phyloP scores from a whole-genome alignment of 768 basidiomycete genomes.

The Rubroboletus satanas region DNA sequence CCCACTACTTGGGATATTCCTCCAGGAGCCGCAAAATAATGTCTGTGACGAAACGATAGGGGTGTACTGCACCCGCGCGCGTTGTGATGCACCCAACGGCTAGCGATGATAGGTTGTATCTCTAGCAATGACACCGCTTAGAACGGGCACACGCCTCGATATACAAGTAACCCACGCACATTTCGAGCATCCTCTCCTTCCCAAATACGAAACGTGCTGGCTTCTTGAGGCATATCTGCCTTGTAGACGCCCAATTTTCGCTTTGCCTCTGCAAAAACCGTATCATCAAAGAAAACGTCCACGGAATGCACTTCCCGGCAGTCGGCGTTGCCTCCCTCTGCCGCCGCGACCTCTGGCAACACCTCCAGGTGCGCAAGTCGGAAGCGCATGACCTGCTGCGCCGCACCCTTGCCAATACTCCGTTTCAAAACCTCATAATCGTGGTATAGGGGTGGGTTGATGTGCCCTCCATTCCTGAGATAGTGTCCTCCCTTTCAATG shows the following conservation, averaged over 20 bases:
- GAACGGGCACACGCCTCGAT: background rate
- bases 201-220: conserved; percentile 25
- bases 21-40: conserved; percentile 51
- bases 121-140: conserved; percentile 33
- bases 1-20: conserved; percentile 40
- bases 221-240: conserved; percentile 50
- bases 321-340: conserved; percentile 26
- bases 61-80: conserved; percentile 60
- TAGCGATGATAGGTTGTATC: conserved; percentile 43
- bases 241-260: conserved; percentile 42
- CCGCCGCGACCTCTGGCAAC: conserved; percentile 28
- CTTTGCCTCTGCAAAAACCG: conserved; percentile 38
- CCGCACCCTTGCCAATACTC: conserved; percentile 36
- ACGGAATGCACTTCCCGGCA: conserved; percentile 33
- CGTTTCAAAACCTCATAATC: conserved; percentile 41
- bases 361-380: conserved; percentile 37
- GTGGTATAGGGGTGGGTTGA: conserved; percentile 45
- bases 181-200: conserved; percentile 33
- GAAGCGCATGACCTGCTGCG: conserved; percentile 39
- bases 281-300: conserved; percentile 34
- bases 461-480: conserved; percentile 48
- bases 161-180: conserved; percentile 24
- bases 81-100: conserved; percentile 51
- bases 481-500: background rate
- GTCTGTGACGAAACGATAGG: conserved; percentile 65